Evolutionary conservation across 2,329 filamentous ascomycete genomes (phyloP).

Genomic region (Catunica adiposa): DNA sequence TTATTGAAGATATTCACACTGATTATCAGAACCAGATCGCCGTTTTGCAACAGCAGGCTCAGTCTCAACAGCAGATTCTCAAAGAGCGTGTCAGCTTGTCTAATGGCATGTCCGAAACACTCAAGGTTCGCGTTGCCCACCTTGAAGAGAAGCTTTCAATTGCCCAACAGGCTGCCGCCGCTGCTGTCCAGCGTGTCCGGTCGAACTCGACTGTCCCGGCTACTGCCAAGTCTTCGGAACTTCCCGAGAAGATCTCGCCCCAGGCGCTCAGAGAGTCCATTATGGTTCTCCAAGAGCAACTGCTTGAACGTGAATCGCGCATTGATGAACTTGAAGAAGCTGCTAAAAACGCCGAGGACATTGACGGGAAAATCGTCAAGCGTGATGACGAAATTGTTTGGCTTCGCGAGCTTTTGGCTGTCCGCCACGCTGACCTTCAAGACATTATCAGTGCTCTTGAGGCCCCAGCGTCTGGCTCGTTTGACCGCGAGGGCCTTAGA

Average conservation of each 20-base stretch:
- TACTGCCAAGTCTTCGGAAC: conserved; percentile 19
- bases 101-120: conserved; percentile 67
- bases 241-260: conserved; percentile 77
- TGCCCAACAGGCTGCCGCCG: conserved; percentile 69
- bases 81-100: conserved; percentile 68
- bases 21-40: conserved; percentile 59
- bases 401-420: conserved; percentile 82
- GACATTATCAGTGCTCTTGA: conserved; percentile 75
- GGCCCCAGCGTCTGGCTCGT: conserved; percentile 40
- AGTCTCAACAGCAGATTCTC: conserved; percentile 62
- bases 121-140: conserved; percentile 69
- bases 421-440: conserved; percentile 77
- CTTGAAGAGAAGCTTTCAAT: conserved; percentile 86
- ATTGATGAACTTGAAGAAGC: conserved; percentile 77
- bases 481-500: conserved; percentile 63
- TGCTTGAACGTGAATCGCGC: conserved; percentile 79
- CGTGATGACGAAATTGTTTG: conserved; percentile 87
- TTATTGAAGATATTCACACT: conserved; percentile 57
- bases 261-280: conserved; percentile 93
- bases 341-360: conserved; percentile 54
- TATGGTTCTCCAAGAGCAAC: conserved; percentile 86
- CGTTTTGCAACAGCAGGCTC: conserved; percentile 64
- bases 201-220: conserved; percentile 30
- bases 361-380: conserved; percentile 69
- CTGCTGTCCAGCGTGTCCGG: conserved; percentile 62